phyloP scores from a whole-genome alignment of 148 eudicot species.

The Euryodendron excelsum region DNA sequence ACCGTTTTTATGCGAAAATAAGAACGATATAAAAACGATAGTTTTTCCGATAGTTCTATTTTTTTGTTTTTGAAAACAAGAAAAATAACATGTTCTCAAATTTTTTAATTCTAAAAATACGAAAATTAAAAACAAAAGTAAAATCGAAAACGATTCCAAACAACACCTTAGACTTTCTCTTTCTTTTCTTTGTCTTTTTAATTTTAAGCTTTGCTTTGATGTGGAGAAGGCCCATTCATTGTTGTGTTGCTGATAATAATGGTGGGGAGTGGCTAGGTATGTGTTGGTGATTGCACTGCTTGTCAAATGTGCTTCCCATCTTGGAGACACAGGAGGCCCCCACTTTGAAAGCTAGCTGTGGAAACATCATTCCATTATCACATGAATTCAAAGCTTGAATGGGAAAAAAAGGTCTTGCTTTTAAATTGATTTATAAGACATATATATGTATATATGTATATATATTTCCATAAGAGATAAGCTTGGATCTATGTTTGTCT shows the following conservation, averaged over 20 bases:
- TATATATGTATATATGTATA: neutral
- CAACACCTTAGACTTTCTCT: too few relatives aligned
- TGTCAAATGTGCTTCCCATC: conserved; percentile 29
- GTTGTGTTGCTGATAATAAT: conserved; percentile 11
- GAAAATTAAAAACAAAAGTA: too few relatives aligned
- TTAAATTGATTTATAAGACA: neutral
- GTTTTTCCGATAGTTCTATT: too few relatives aligned
- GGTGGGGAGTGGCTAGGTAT: conserved; percentile 6
- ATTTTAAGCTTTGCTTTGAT: neutral
- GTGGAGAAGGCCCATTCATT: neutral
- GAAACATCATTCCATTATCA: conserved; percentile 11
- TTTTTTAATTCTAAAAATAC: too few relatives aligned
- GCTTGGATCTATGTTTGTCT: neutral
- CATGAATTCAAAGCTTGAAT: conserved; percentile 10
- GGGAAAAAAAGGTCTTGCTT: conserved; percentile 17
- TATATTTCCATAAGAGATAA: neutral
- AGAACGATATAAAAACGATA: too few relatives aligned
- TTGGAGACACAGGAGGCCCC: conserved; percentile 22
- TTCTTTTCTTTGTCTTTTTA: neutral
- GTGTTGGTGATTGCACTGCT: conserved; percentile 20
- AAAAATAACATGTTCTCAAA: too few relatives aligned
- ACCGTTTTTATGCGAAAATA: too few relatives aligned
- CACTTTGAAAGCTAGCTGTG: conserved; percentile 11
- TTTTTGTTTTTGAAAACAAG: too few relatives aligned
- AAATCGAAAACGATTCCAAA: too few relatives aligned